phyloP scores from a whole-genome alignment of 495 filamentous ascomycete genomes.

The Tirmania nivea region DNA sequence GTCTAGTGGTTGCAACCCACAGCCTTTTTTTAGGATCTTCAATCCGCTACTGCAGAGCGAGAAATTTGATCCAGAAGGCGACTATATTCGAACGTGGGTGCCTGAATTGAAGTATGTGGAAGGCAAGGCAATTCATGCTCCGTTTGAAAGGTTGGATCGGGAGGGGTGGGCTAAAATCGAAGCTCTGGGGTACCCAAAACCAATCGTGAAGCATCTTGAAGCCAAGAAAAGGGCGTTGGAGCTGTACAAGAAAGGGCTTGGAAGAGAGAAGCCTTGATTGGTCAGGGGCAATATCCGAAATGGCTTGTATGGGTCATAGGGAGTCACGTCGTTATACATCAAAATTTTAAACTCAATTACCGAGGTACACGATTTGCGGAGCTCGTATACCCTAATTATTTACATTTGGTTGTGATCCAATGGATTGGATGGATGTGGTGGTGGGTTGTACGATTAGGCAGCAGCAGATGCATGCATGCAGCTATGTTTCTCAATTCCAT shows the following conservation, averaged over 20 bases:
- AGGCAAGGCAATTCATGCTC: conserved; percentile 53
- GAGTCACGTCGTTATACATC: no score
- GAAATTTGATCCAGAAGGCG: conserved; percentile 50
- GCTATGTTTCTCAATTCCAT: no score
- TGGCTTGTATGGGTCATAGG: no score
- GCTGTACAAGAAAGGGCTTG: conserved; percentile 50
- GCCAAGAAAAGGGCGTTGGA: conserved; percentile 42
- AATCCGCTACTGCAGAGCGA: conserved; percentile 73
- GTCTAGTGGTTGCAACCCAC: conserved; percentile 67
- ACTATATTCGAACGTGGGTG: conserved; percentile 53
- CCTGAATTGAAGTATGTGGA: conserved; percentile 39
- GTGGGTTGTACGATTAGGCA: no score
- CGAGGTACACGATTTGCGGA: no score
- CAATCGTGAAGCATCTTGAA: conserved; percentile 51
- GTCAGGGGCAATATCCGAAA: no score
- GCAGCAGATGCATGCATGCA: no score
- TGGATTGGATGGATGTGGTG: no score
- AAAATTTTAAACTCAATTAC: no score
- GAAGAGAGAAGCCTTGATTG: conserved; percentile 26
- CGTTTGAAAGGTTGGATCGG: conserved; percentile 44
- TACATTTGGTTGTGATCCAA: no score
- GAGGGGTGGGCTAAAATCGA: neutral
- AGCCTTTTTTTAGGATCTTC: conserved; percentile 83
- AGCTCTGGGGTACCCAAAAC: conserved; percentile 43
- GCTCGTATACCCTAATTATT: no score